Conservation (phyloP, 177 flowering plant genomes). For the Vitis hybrid region DNA sequence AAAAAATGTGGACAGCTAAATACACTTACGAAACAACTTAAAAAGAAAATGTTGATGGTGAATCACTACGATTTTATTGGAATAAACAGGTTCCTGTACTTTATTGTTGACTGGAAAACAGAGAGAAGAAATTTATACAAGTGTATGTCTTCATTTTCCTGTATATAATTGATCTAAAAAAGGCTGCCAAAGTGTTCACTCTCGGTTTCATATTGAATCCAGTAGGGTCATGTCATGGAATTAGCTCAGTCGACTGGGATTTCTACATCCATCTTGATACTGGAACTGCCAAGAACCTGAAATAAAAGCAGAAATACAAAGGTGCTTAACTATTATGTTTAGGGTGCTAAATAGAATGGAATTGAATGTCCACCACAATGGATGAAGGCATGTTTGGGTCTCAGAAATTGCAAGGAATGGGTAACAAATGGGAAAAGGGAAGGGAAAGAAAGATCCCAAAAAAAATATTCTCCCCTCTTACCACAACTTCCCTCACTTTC, state of each 20-base stretch:
- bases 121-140: neutral
- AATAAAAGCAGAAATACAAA: slow-evolving; percentile 7
- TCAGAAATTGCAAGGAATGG: too few relatives aligned
- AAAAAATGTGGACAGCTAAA: too few relatives aligned
- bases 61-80: neutral
- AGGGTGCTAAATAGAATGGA: too few relatives aligned
- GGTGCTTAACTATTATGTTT: too few relatives aligned
- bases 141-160: neutral
- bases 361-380: too few relatives aligned
- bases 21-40: too few relatives aligned
- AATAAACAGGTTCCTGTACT: neutral
- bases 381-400: too few relatives aligned
- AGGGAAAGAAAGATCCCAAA: too few relatives aligned
- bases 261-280: slow-evolving; percentile 77
- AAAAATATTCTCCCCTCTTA: too few relatives aligned
- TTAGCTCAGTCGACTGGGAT: slow-evolving; percentile 55
- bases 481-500: too few relatives aligned
- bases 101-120: neutral
- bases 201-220: neutral
- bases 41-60: neutral
- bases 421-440: too few relatives aligned
- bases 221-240: neutral
- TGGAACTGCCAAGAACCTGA: slow-evolving; percentile 55
- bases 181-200: neutral
- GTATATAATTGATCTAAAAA: neutral